Conservation (phyloP, 2,329 filamentous ascomycete genomes). For the Trichoderma endophyticum region DNA sequence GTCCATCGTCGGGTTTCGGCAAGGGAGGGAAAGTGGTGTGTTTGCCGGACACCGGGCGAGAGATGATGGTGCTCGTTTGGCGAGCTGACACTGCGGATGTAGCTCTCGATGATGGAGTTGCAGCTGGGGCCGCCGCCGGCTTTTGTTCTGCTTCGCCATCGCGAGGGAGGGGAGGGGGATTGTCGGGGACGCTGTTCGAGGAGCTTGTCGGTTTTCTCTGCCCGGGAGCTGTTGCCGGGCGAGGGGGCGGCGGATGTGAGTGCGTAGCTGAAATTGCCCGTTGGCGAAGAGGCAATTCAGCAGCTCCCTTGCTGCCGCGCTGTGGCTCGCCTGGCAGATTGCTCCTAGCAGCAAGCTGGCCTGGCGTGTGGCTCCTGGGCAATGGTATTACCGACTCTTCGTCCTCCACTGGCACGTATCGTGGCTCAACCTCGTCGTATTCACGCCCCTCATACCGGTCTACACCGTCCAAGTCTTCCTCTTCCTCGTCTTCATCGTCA, state of each 20-base stretch:
- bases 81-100: slow-evolving; percentile 27
- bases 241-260: slow-evolving; percentile 29
- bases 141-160: slow-evolving; percentile 7
- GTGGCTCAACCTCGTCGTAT: slow-evolving; percentile 21
- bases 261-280: slow-evolving; percentile 51
- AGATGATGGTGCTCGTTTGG: slow-evolving; percentile 19
- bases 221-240: slow-evolving; percentile 24
- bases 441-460: neutral
- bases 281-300: slow-evolving; percentile 52
- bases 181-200: slow-evolving; percentile 36
- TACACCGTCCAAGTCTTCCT: slow-evolving; percentile 18
- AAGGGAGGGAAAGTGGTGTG: slow-evolving; percentile 56
- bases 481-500: slow-evolving; percentile 36
- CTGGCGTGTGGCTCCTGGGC: slow-evolving; percentile 59
- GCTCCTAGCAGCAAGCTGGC: slow-evolving; percentile 59
- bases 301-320: slow-evolving; percentile 39
- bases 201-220: slow-evolving; percentile 30
- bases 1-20: slow-evolving; percentile 52
- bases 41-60: slow-evolving; percentile 36
- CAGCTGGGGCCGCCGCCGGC: slow-evolving; percentile 10
- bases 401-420: neutral
- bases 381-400: slow-evolving; percentile 33
- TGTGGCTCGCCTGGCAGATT: slow-evolving; percentile 41
- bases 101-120: slow-evolving; percentile 18
- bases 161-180: slow-evolving; percentile 36